phyloP scores from a whole-genome alignment of 2,329 filamentous ascomycete species.

The Penicillium sp. region DNA sequence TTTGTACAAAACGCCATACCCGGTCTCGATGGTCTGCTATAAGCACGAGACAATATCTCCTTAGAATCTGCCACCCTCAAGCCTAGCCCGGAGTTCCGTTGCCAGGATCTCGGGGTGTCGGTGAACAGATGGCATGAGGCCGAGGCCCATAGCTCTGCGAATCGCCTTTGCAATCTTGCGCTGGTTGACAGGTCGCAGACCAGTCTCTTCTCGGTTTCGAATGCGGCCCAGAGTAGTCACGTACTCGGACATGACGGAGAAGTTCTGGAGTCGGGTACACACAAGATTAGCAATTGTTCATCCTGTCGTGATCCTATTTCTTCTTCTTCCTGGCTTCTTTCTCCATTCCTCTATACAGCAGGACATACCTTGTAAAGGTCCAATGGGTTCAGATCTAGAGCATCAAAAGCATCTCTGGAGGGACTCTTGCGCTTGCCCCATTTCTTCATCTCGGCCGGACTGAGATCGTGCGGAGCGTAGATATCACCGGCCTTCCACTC shows the following conservation, averaged over 20 bases:
- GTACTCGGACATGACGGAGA: conserved; percentile 84
- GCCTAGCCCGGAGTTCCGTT: conserved; percentile 28
- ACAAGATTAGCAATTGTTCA: conserved; percentile 5
- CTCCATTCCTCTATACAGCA: background rate
- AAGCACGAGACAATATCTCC: background rate
- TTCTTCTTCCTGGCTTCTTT: background rate
- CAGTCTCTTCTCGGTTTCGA: conserved; percentile 68
- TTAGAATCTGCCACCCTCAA: conserved; percentile 21
- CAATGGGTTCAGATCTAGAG: conserved; percentile 72
- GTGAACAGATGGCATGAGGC: conserved; percentile 87
- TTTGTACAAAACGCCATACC: conserved; percentile 18
- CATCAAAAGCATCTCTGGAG: conserved; percentile 69
- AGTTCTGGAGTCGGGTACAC: conserved; percentile 64
- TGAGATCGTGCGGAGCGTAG: conserved; percentile 86
- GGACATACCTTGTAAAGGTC: conserved; percentile 75
- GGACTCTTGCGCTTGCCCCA: conserved; percentile 60
- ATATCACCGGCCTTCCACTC: conserved; percentile 75
- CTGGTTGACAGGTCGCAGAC: conserved; percentile 83
- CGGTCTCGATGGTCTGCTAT: background rate
- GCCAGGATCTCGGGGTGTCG: conserved; percentile 76
- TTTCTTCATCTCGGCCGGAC: conserved; percentile 71
- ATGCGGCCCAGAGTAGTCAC: conserved; percentile 82
- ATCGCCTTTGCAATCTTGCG: conserved; percentile 90
- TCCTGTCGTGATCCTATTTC: background rate
- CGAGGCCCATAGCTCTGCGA: conserved; percentile 78